phyloP scores from a whole-genome alignment of 164 flowering plant genomes.

The Sedum album region DNA sequence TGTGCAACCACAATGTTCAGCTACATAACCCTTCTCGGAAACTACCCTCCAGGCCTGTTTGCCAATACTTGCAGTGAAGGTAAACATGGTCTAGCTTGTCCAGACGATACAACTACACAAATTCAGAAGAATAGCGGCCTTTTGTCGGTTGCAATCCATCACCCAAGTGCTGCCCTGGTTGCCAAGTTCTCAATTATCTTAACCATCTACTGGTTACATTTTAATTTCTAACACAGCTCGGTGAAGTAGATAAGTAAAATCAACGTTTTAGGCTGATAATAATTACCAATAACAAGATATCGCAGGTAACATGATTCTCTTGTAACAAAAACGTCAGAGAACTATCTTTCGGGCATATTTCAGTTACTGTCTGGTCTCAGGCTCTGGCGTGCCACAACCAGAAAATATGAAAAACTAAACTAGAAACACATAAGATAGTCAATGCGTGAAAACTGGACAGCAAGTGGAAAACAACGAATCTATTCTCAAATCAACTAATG shows the following conservation, averaged over 20 bases:
- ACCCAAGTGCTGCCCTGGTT: background rate
- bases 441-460: background rate
- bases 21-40: constrained; percentile 47
- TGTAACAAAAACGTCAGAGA: no score
- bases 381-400: no score
- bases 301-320: no score
- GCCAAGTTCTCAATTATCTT: background rate
- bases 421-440: background rate
- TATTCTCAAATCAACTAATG: no score
- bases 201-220: background rate
- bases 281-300: no score
- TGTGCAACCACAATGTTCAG: constrained; percentile 51
- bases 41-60: constrained; percentile 54
- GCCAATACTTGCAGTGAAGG: constrained; percentile 31
- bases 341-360: no score
- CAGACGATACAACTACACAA: background rate
- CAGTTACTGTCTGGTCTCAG: no score
- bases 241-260: background rate
- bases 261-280: no score
- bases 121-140: background rate
- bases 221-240: background rate
- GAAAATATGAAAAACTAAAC: background rate
- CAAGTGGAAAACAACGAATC: background rate
- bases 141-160: background rate
- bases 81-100: constrained; percentile 30